Evolutionary conservation across 2,329 filamentous ascomycete genomes (phyloP), one percentile per base, ranked within the genome.

Genomic region (Pseudogymnoascus sp.): DNA sequence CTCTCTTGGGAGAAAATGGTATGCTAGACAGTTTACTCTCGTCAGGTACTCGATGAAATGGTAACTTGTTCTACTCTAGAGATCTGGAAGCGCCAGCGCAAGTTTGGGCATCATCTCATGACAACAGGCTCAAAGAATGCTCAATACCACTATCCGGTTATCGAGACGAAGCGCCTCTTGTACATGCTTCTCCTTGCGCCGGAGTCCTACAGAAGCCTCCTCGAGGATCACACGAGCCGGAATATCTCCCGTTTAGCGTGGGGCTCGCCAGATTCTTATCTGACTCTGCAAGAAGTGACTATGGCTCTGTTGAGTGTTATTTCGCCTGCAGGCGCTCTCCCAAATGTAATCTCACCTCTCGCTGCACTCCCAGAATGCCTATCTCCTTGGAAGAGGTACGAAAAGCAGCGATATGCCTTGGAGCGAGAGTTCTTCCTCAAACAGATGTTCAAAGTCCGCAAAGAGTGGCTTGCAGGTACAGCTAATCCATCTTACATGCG

Each of bases 51-150:
- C 12, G 63, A 25, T 35, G 14, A 54, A 30, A 14, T 22, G 22
- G 43, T 60, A 50, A 20, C 39, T 58, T 60, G 62, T 38, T 63
- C 62, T 61, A 65, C 37, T 5, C 41, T 63, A 78, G 77, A 78
- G 4, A 78, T 73, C 3, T 80, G 78, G 78, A 78, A 75, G 66
- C 73, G 77, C n/a, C 78, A 80, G 65, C 73, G 77, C 6, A 78
- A 75, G 68, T 73, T 78, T 20, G 75, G 74, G 62, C 73, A 75
- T 59, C 73, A 76, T 62, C 68, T 79, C 14, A 79, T 80, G 76
- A 67, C 72, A 28, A 67, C 67, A 39, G 73, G 72, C 18, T 68
- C 73, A 11, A 71, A 72, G n/a, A 69, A 66, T 1, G 71, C 69
- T 1, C 69, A 79, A 4, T 75, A 79, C 65, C 66, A 69, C 11